Base-by-base conservation (phyloP, 768 basidiomycete species). In the Cyclocybe cylindracea region DNA sequence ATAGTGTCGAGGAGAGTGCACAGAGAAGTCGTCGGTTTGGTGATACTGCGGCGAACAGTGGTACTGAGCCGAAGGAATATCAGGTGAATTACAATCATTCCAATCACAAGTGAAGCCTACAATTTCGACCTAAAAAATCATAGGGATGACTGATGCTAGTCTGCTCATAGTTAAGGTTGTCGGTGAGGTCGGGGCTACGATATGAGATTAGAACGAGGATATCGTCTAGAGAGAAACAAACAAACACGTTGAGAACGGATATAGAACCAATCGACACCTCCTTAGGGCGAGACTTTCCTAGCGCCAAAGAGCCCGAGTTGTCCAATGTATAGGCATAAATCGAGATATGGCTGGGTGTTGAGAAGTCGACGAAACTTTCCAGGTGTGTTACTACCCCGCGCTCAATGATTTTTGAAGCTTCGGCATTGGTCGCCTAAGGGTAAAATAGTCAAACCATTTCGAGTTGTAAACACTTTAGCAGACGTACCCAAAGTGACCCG, bases 1-100 rank as follows among this genome's bases (percentile, higher is more conserved):
- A 72, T 29, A 71, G 56, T 34, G 79, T 72, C 1, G 78, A 74
- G 5, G 85, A 77, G 4, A 79, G 56, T 7, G 79, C 76, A 58
- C 82, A 86, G 7, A 89, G 53, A 37, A 89, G 70, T 9, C 71
- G 66, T 44, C 74, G 68, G 58, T 86, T 89, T 32, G 80, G 87
- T 4, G 90, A 91, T 3, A 77, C 48, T 1, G 68, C 66, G 11
- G 79, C 76, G 53, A 73, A 77, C 24, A 84, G 62, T 3, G 87
- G 85, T 50, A 87, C 89, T 91, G 54, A 5, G 24, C 24, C 4
- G 5, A 24, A 11, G 44, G 3, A 5, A 4, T 10, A 39, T 50
- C 53, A 37, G 48, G 10, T 59, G 37, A 58, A 50, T 38, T 35
- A 34, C 48, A 41, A 44, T 18, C 16, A 19, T 44, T 47, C 24